Base-by-base conservation (phyloP, 2,329 filamentous ascomycete species). In the Fusarium concolor region DNA sequence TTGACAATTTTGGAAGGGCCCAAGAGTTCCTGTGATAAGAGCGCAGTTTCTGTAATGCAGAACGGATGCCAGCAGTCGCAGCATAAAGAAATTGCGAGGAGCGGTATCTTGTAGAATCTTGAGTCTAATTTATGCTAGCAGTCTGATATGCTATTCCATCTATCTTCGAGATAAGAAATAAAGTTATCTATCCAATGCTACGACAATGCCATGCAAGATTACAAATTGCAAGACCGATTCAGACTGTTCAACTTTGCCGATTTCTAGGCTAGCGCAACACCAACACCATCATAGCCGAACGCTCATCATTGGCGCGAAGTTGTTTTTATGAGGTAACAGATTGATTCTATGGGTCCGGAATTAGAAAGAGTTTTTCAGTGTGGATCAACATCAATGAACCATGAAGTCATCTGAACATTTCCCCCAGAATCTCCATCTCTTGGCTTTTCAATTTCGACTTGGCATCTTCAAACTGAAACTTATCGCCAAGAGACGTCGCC, bases 341-440 rank as follows among this genome's bases (percentile, higher is more conserved):
- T n/a, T 1, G 6, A n/a, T n/a, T 33, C 4, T 42, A 39, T 45
- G 58, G 60, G 52, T 45, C 51, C 60, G 44, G 61, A 45, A 51
- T 51, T 46, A 41, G n/a, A 12, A 50, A 33, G 15, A 63, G n/a
- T 17, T 57, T 38, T 56, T 24, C 37, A 6, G 14, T 24, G 44
- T 33, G 44, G 42, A 29, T 20, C 1, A 10, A 10, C 9, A 14
- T 33, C 7, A 46, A 9, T 56, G 14, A 42, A 26, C 31, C 4
- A 64, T 63, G 44, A 64, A 64, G 51, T 64, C 44, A 64, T 46
- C 15, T 20, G 15, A 37, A 22, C 6, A 15, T 10, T n/a, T 45
- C 26, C 20, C 20, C 50, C 38, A 37, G 37, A 18, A 1, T 43
- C 17, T 14, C 4, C 31, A 33, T 46, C 35, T 62, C 61, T 64